Conservation (phyloP, 176 grass and related monocot species). For the Musa schizocarpa region DNA sequence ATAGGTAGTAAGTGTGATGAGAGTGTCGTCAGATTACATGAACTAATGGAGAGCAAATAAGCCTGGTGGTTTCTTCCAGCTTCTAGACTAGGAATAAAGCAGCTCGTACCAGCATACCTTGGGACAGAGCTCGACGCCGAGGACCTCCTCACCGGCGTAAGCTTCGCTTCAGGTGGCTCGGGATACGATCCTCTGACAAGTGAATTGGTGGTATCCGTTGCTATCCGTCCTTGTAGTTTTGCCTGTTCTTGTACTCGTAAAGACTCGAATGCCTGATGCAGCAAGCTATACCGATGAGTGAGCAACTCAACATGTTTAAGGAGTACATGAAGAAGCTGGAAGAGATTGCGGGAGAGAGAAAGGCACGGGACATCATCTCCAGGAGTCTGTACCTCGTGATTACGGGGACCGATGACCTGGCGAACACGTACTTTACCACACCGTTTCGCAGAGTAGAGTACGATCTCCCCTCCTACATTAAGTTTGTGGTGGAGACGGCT, state of each 20-base stretch:
- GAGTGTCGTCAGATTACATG: too few relatives aligned
- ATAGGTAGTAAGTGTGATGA: conserved; percentile 26
- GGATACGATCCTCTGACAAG: conserved; percentile 73
- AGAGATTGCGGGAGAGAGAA: conserved; percentile 32
- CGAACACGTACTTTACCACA: conserved; percentile 79
- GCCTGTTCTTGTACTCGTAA: neutral
- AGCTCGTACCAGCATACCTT: conserved; percentile 66
- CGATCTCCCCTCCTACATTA: conserved; percentile 76
- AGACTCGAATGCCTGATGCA: conserved; percentile 11
- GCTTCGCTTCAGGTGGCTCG: conserved; percentile 67
- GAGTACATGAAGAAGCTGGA: conserved; percentile 72
- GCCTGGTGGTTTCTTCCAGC: conserved; percentile 25
- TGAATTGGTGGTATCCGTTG: conserved; percentile 37
- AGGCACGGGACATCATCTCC: conserved; percentile 44
- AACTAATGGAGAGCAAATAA: too few relatives aligned
- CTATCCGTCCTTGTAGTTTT: neutral
- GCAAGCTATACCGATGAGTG: conserved; percentile 55
- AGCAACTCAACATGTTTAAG: conserved; percentile 72
- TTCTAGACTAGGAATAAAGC: conserved; percentile 51
- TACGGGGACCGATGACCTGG: conserved; percentile 60
- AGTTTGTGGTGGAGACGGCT: conserved; percentile 47
- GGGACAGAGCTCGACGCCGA: conserved; percentile 47
- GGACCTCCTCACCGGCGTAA: conserved; percentile 84
- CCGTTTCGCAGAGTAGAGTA: conserved; percentile 50
- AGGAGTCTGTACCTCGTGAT: conserved; percentile 50